These are phyloP conservation scores for Coemansia reversa DNA, from an alignment of 192 early-diverging fungal species.

Conservation along the genomic window DNA sequence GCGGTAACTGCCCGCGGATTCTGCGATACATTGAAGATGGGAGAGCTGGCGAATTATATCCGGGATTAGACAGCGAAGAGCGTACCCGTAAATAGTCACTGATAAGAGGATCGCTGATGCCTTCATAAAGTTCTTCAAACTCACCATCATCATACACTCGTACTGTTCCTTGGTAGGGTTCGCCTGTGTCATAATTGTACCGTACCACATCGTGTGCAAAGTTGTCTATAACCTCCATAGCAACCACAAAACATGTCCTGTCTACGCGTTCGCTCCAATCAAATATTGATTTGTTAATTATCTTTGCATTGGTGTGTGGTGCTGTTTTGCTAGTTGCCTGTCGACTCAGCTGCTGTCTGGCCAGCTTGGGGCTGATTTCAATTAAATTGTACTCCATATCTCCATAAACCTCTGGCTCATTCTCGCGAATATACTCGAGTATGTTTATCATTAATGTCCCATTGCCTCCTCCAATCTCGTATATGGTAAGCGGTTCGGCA, in stretches of 20 bases:
- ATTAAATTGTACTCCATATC: slow-evolving; percentile 84
- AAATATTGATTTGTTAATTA: slow-evolving; percentile 92
- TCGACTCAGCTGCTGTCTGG: slow-evolving; percentile 61
- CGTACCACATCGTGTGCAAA: slow-evolving; percentile 95
- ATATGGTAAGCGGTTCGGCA: slow-evolving; percentile 75
- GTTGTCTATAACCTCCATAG: slow-evolving; percentile 98
- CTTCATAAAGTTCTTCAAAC: slow-evolving; percentile 83
- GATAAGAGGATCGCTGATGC: slow-evolving; percentile 75
- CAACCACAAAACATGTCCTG: slow-evolving; percentile 86
- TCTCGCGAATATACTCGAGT: slow-evolving; percentile 78
- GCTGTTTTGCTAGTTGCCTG: slow-evolving; percentile 32
- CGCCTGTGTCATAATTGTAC: slow-evolving; percentile 70
- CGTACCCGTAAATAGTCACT: slow-evolving; percentile 62
- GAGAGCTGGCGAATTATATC: slow-evolving; percentile 69
- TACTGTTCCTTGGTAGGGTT: slow-evolving; percentile 80
- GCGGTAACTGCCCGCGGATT: slow-evolving; percentile 67
- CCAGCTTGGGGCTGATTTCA: slow-evolving; percentile 87
- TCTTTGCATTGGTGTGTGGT: slow-evolving; percentile 62
- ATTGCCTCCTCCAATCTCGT: slow-evolving; percentile 96
- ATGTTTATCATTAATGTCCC: slow-evolving; percentile 94
- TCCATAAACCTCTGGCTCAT: slow-evolving; percentile 77
- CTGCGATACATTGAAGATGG: slow-evolving; percentile 48
- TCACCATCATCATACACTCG: slow-evolving; percentile 79
- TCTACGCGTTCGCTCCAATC: slow-evolving; percentile 76
- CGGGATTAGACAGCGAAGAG: slow-evolving; percentile 8